phyloP scores from a whole-genome alignment of 2,329 filamentous ascomycete species.

The Colletotrichum sp. region DNA sequence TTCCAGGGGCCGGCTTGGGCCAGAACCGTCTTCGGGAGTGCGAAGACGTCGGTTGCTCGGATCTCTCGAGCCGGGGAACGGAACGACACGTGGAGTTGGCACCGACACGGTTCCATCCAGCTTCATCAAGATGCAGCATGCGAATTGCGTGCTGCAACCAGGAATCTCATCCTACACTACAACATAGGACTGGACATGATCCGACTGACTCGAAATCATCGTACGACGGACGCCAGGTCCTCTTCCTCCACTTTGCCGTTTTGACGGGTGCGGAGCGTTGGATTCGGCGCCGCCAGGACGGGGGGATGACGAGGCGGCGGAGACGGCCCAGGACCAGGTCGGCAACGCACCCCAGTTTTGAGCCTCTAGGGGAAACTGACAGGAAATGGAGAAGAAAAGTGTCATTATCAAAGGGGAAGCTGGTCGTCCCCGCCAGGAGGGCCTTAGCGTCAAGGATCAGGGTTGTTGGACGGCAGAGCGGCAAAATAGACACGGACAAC shows the following conservation, averaged over 20 bases:
- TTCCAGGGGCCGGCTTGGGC: neutral
- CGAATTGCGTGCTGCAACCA: neutral
- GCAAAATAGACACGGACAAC: neutral
- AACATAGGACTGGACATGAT: neutral
- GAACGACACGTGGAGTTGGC: neutral
- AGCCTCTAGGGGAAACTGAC: neutral
- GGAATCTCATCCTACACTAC: neutral
- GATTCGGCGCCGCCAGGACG: slow-evolving; percentile 3
- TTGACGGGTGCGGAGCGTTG: slow-evolving; percentile 10
- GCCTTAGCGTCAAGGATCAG: slow-evolving; percentile 6
- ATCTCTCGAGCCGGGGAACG: neutral
- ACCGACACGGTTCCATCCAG: neutral
- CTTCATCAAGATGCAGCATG: neutral
- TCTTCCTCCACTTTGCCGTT: neutral
- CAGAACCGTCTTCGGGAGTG: neutral
- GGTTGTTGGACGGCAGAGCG: neutral
- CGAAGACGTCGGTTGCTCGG: neutral
- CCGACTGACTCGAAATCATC: slow-evolving; percentile 13
- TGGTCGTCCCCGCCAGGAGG: neutral
- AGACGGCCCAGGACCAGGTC: neutral
- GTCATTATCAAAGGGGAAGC: neutral
- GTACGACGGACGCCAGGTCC: neutral
- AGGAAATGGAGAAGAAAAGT: neutral
- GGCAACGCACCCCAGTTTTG: neutral
- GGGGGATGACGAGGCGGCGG: slow-evolving; percentile 10